These are phyloP conservation scores for Podila epigama DNA, from an alignment of 192 early-diverging fungal species.

Conservation along the genomic window DNA sequence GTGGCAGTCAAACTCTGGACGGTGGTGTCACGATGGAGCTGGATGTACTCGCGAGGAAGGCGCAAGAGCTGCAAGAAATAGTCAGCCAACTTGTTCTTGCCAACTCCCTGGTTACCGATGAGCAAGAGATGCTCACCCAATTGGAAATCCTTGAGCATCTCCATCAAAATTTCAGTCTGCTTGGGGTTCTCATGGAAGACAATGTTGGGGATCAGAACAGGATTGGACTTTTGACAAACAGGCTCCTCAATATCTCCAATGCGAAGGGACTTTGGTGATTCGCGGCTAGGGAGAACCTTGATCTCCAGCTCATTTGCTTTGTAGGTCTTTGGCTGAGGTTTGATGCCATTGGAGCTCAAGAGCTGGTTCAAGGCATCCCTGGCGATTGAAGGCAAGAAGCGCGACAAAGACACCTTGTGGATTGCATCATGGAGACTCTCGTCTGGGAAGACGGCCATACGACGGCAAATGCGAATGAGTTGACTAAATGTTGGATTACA, in stretches of 20 bases:
- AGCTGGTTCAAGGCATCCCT: constrained; percentile 70
- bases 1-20: constrained; percentile 80
- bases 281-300: constrained; percentile 57
- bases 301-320: constrained; percentile 54
- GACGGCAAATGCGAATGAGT: constrained; percentile 74
- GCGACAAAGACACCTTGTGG: constrained; percentile 70
- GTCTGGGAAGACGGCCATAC: constrained; percentile 66
- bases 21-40: constrained; percentile 81
- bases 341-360: constrained; percentile 63
- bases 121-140: constrained; percentile 82
- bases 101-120: constrained; percentile 85
- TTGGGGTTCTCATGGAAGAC: constrained; percentile 80
- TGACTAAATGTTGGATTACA: constrained; percentile 53
- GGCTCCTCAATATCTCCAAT: constrained; percentile 62
- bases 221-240: constrained; percentile 60
- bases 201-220: constrained; percentile 70
- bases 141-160: constrained; percentile 82
- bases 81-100: constrained; percentile 70
- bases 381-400: constrained; percentile 75
- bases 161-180: constrained; percentile 73
- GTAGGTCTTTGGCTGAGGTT: constrained; percentile 29
- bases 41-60: constrained; percentile 80
- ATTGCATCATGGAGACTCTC: constrained; percentile 69
- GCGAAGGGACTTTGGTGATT: constrained; percentile 54
- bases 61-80: constrained; percentile 76